Percentiles rank a stretch among this genome's conserved stretches.
phyloP scores from a whole-genome alignment of 2,329 filamentous ascomycete species.

The Hypoxylon sp. region DNA sequence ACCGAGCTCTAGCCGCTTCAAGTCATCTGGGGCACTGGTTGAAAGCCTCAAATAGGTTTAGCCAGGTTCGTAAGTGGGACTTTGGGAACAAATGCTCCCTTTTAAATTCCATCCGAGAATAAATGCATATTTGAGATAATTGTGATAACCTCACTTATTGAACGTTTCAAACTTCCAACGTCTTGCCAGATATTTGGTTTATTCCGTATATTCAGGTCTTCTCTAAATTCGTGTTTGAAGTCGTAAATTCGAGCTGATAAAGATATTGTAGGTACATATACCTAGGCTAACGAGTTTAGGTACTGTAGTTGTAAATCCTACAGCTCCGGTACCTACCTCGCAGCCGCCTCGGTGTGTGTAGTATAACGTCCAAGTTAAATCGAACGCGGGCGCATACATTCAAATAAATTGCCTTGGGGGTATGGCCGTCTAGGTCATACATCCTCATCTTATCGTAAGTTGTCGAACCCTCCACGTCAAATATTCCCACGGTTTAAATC shows the following conservation, averaged over 20 bases:
- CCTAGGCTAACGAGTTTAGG: too few species aligned
- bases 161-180: neutral
- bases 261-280: too few species aligned
- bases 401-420: neutral
- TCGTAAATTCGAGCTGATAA: neutral
- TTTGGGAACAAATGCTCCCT: slow-evolving; percentile 33
- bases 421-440: neutral
- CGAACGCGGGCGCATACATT: neutral
- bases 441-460: neutral
- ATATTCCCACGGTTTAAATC: neutral
- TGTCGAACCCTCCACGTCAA: neutral
- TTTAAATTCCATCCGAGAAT: slow-evolving; percentile 15
- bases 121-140: too few species aligned
- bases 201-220: neutral
- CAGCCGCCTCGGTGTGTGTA: too few species aligned
- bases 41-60: slow-evolving; percentile 7
- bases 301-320: too few species aligned
- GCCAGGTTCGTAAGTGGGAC: slow-evolving; percentile 4
- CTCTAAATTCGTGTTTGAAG: too few species aligned
- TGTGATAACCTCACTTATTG: slow-evolving; percentile 6
- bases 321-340: too few species aligned
- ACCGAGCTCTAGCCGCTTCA: slow-evolving; percentile 10
- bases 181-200: neutral
- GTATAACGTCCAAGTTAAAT: too few species aligned
- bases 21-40: neutral